A percentile compares a stretch with the other conserved stretches of the same genome.
Evolutionary conservation across 331 rosid species (phyloP).

Genomic region (Malus hybrid): DNA sequence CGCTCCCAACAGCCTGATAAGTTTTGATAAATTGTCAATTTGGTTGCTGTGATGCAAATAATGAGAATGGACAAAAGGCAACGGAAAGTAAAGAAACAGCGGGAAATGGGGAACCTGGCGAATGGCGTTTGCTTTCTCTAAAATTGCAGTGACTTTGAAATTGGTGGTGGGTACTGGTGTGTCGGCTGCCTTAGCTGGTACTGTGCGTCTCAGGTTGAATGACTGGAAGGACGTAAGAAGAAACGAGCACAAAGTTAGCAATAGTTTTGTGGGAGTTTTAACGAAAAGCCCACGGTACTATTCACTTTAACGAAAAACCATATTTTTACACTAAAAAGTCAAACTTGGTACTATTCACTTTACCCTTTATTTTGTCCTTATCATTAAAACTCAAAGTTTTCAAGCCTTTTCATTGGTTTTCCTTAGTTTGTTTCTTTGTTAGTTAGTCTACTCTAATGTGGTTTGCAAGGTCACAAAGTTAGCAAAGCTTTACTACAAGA

Average conservation of each 20-base stretch:
- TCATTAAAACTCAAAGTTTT: no score
- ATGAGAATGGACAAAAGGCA: neutral
- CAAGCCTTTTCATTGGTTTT: no score
- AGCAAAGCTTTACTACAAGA: no score
- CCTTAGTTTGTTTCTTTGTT: neutral
- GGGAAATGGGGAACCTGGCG: slow-evolving; percentile 59
- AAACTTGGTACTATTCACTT: no score
- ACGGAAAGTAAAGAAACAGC: neutral
- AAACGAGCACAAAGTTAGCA: slow-evolving; percentile 18
- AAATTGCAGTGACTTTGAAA: slow-evolving; percentile 75
- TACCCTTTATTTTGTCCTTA: no score
- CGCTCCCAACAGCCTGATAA: slow-evolving; percentile 86
- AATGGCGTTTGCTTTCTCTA: slow-evolving; percentile 89
- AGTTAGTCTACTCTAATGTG: neutral
- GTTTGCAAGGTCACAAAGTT: neutral
- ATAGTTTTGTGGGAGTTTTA: no score
- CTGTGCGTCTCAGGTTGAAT: slow-evolving; percentile 70
- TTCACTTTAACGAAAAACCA: no score
- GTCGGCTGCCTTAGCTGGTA: slow-evolving; percentile 37
- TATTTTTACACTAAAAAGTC: no score
- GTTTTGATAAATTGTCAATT: slow-evolving; percentile 9
- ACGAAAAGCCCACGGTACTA: no score
- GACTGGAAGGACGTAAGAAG: slow-evolving; percentile 43
- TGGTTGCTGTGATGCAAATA: neutral
- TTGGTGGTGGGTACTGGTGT: slow-evolving; percentile 40